Evolutionary conservation across 2,329 filamentous ascomycete species (phyloP).

Genomic region (Venturia oleaginea): DNA sequence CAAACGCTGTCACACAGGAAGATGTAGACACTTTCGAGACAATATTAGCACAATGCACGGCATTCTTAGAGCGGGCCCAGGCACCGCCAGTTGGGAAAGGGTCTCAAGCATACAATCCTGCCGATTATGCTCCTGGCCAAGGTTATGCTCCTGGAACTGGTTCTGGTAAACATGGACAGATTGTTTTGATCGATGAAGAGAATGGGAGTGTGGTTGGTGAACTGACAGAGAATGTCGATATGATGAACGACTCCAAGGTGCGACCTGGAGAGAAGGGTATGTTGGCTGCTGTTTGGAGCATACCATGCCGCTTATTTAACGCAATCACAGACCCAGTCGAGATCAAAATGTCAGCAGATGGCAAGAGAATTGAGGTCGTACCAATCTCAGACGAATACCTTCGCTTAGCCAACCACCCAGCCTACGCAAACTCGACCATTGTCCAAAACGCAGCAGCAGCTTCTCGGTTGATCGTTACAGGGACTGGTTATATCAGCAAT

Average conservation of each 20-base stretch:
- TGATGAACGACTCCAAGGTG: constrained; percentile 67
- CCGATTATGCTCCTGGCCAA: constrained; percentile 69
- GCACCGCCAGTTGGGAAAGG: constrained; percentile 40
- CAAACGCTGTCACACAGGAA: constrained; percentile 63
- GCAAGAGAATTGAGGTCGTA: constrained; percentile 58
- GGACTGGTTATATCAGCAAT: constrained; percentile 69
- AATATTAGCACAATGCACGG: constrained; percentile 93
- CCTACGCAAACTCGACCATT: constrained; percentile 79
- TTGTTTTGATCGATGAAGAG: constrained; percentile 91
- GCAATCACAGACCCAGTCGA: constrained; percentile 60
- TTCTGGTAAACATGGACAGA: constrained; percentile 52
- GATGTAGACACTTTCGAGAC: constrained; percentile 96
- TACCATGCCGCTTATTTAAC: constrained; percentile 19
- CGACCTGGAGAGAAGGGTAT: constrained; percentile 86
- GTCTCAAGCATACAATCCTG: constrained; percentile 61
- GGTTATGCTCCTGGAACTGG: constrained; percentile 49
- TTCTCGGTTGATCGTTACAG: constrained; percentile 85
- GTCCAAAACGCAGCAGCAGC: constrained; percentile 82
- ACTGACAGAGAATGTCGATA: constrained; percentile 69
- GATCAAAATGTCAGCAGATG: constrained; percentile 62
- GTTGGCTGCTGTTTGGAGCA: constrained; percentile 19
- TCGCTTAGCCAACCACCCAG: constrained; percentile 71
- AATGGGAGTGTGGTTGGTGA: constrained; percentile 94
- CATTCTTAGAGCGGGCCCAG: constrained; percentile 78
- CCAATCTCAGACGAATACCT: constrained; percentile 64